These are phyloP conservation scores for Hippophae tibetana DNA, from an alignment of 306 rosid species.

Conservation along the genomic window DNA sequence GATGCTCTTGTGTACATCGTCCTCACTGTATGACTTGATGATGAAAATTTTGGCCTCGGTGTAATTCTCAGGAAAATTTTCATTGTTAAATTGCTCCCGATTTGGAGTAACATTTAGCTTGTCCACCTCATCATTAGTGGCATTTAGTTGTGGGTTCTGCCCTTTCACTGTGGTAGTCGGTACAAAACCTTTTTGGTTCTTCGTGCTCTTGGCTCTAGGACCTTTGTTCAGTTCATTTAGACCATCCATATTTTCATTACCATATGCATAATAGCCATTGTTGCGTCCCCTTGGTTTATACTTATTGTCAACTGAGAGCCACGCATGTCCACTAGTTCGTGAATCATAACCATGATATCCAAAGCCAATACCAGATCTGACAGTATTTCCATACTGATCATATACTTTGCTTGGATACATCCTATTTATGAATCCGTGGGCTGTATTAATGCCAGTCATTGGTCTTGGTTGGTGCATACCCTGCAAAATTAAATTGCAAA, in stretches of 20 bases:
- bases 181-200: slow-evolving; percentile 60
- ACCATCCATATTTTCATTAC: slow-evolving; percentile 83
- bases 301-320: slow-evolving; percentile 81
- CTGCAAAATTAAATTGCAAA: slow-evolving; percentile 19
- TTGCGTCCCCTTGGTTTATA: slow-evolving; percentile 72
- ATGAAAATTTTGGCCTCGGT: slow-evolving; percentile 65
- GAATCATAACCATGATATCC: slow-evolving; percentile 83
- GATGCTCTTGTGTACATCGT: slow-evolving; percentile 92
- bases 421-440: slow-evolving; percentile 56
- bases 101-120: slow-evolving; percentile 39
- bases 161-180: slow-evolving; percentile 60
- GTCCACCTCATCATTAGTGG: slow-evolving; percentile 49
- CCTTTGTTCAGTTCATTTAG: slow-evolving; percentile 85
- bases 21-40: slow-evolving; percentile 92
- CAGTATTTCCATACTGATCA: slow-evolving; percentile 60
- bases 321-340: slow-evolving; percentile 56
- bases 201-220: slow-evolving; percentile 76
- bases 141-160: slow-evolving; percentile 41
- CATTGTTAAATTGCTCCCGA: slow-evolving; percentile 54
- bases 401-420: slow-evolving; percentile 72
- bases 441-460: slow-evolving; percentile 56
- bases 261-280: slow-evolving; percentile 65
- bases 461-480: slow-evolving; percentile 92
- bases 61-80: slow-evolving; percentile 60
- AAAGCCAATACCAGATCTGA: slow-evolving; percentile 75